Base-by-base conservation (phyloP, 768 basidiomycete genomes). In the Leccinellum rugosiceps region DNA sequence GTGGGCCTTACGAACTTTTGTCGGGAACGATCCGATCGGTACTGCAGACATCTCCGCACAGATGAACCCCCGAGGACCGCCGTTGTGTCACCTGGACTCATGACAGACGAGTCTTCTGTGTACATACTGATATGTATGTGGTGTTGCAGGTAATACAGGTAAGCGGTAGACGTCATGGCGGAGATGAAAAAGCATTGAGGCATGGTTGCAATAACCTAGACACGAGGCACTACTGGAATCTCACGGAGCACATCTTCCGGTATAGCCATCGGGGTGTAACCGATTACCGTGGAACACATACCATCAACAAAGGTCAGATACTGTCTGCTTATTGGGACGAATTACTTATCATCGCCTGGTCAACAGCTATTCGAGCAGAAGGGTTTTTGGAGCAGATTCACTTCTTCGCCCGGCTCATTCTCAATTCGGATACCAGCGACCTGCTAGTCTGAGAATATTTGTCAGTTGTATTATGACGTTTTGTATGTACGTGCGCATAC, bases 161-260 rank as follows among this genome's bases (percentile, higher is more conserved):
- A 49, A 60, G 65, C 46, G n/a, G 21, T 57, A 53, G 23, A 60
- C 46, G 60, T 56, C 38, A 50, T 53, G 26, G 28, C 64, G 64
- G 59, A 69, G 38, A 62, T 65, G 60, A 69, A 41, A 41, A 53
- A 38, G 47, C 8, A 21, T 31, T 63, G 58, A 72, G 19, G 57
- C 58, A 54, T 55, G 57, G 19, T 6, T 55, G 34, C 46, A 19
- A 55, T 52, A 51, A 51, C 43, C 2, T 59, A 77, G 78, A 82
- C 63, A 81, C 81, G 15, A 60, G 69, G 43, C 69, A 70, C 50
- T 79, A 80, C 52, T 79, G 78, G 80, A 69, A 71, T 53, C 71
- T 82, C 25, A 78, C 80, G 21, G 61, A 60, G 32, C 74, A 80
- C 58, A 80, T 80, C 55, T 78, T 78, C 69, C 78, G 79, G 43